Conservation (phyloP, 768 basidiomycete genomes). For the Neoboletus brunneissimus region DNA sequence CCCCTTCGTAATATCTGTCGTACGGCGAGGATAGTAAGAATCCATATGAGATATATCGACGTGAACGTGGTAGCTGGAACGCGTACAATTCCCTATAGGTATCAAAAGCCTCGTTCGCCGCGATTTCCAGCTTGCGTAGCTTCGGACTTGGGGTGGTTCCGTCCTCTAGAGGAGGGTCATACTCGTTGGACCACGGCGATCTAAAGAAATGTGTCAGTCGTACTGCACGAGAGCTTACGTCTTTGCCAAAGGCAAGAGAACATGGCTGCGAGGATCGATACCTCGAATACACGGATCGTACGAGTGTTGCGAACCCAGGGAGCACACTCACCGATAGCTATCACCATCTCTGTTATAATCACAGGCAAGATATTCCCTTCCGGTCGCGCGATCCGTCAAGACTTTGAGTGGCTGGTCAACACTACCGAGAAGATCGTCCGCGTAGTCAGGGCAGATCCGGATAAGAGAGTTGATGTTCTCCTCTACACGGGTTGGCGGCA, state of each 20-base stretch:
- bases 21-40: neutral
- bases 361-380: conserved; percentile 88
- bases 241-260: neutral
- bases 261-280: neutral
- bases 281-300: neutral
- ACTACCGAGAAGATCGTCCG: conserved; percentile 91
- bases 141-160: conserved; percentile 83
- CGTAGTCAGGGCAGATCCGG: conserved; percentile 84
- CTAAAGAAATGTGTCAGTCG: conserved; percentile 41
- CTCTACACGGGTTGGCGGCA: conserved; percentile 89
- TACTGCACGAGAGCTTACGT: neutral
- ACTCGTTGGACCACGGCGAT: conserved; percentile 98
- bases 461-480: conserved; percentile 83
- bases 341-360: conserved; percentile 94
- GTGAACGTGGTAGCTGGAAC: neutral
- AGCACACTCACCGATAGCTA: conserved; percentile 60
- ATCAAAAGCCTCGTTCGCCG: conserved; percentile 95
- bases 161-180: conserved; percentile 85
- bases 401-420: conserved; percentile 93
- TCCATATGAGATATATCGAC: neutral
- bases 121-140: conserved; percentile 86
- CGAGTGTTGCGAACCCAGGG: neutral
- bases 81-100: conserved; percentile 92
- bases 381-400: conserved; percentile 73
- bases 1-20: conserved; percentile 93